Evolutionary conservation across 768 basidiomycete species (phyloP), one percentile per base, ranked within the genome.

Genomic region (Grammothele lineata): DNA sequence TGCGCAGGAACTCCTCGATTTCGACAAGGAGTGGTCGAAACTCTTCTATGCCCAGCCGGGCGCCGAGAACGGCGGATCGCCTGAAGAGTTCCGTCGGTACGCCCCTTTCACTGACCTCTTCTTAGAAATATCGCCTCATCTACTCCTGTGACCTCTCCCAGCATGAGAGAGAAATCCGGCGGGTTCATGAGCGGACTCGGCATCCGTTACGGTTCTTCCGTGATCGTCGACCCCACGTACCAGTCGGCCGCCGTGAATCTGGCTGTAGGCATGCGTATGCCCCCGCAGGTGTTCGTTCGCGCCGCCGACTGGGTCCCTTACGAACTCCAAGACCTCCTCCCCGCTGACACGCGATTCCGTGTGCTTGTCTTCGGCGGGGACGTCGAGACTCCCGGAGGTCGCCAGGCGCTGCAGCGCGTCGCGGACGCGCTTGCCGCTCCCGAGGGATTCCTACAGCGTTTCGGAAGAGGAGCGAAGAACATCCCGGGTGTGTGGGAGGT

Each of bases 1-100:
- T 50, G 79, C 80, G 0, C 70, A 74, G 53, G 77, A 78, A 39
- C 66, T 81, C 27, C 77, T 81, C 51, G 60, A 67, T 40, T 78
- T 77, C 46, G 78, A 81, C 59, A 73, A 74, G 50, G 65, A 67
- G 47, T 78, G 73, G 54, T 64, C 70, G 0, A 62, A 78, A 21
- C 78, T 80, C 62, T 80, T 76, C 1, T 74, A 74, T 33, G 79
- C 77, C 4, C 54, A 65, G 7, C 66, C 65, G 1, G 56, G 63
- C 23, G 47, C 68, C 7, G 60, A 70, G 42, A 33, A 48, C 12
- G 64, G 67, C 37, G 77, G 75, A 70, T 72, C 26, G 66, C 74
- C 35, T 26, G 65, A 74, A 37, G 61, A 76, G 21, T 76, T 80
- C 62, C 54, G 75, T 5, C 59, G 62, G 75, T 71, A 40, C 42